Conservation (phyloP, 2,329 filamentous ascomycete species). For the Talaromyces pinophilus region DNA sequence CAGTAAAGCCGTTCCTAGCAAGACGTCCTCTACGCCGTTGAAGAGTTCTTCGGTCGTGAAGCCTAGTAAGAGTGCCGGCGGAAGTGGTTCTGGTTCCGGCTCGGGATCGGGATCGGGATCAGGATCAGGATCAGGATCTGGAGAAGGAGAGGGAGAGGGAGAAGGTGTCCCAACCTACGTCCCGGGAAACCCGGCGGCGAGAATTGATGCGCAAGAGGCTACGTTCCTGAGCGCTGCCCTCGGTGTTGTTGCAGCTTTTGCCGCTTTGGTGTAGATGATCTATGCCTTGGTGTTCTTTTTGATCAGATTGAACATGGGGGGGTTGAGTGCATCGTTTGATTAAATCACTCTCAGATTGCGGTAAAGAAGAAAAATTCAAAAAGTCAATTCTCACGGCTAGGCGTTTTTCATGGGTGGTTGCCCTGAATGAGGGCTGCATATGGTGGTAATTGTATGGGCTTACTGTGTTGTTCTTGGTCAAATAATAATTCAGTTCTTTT, state of each 20-base stretch:
- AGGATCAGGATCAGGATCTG: conserved; percentile 24
- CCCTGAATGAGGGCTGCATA: no score
- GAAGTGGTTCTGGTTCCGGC: conserved; percentile 24
- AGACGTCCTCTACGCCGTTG: background rate
- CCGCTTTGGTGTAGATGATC: conserved; percentile 8
- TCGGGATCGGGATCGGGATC: conserved; percentile 24
- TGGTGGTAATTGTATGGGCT: no score
- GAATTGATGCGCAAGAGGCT: conserved; percentile 9
- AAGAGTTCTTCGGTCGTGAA: conserved; percentile 11
- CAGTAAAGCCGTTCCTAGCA: background rate
- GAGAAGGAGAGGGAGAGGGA: conserved; percentile 22
- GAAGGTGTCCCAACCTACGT: conserved; percentile 4
- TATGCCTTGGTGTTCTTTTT: no score
- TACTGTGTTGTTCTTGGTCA: no score
- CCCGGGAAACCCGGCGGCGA: conserved; percentile 18
- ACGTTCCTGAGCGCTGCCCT: conserved; percentile 18
- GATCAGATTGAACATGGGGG: no score
- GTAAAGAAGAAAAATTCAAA: no score
- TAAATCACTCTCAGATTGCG: no score
- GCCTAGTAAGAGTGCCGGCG: conserved; percentile 14
- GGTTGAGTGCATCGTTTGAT: no score
- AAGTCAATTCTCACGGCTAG: no score
- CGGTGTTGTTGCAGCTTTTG: conserved; percentile 19
- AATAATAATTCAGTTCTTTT: no score
- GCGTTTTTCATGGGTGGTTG: no score